A percentile compares a stretch with the other conserved stretches of the same genome.
phyloP scores from a whole-genome alignment of 805 yeast species.

The Candida caryicola region DNA sequence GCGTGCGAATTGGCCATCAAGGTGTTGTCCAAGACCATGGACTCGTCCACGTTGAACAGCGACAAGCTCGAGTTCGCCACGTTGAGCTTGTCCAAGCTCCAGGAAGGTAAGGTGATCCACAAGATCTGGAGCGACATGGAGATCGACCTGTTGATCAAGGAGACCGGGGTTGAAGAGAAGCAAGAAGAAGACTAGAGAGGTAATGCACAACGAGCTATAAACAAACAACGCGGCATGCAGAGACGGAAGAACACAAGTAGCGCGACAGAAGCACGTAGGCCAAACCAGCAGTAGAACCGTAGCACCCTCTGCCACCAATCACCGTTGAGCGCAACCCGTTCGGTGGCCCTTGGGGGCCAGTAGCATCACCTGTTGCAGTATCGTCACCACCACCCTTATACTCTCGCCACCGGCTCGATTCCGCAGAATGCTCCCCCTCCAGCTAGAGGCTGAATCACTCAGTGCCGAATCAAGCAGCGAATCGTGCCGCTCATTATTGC shows the following conservation, averaged over 20 bases:
- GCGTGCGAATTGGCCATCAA: slow-evolving; percentile 88
- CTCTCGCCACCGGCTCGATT: no score
- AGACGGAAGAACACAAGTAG: neutral
- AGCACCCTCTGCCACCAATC: no score
- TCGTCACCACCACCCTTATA: no score
- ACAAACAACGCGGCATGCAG: neutral
- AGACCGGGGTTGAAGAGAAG: slow-evolving; percentile 53
- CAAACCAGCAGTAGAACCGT: no score
- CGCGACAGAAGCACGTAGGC: no score
- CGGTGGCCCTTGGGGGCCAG: no score
- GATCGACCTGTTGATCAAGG: slow-evolving; percentile 69
- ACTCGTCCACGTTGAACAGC: slow-evolving; percentile 75
- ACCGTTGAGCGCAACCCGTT: no score
- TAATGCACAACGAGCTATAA: neutral
- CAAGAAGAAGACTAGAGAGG: slow-evolving; percentile 26
- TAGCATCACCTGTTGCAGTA: no score
- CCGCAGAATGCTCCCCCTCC: no score
- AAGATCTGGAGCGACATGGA: slow-evolving; percentile 80
- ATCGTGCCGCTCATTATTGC: no score
- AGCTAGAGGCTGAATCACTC: no score
- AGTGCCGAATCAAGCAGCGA: no score
- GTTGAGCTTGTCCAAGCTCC: slow-evolving; percentile 45
- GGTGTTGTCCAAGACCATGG: slow-evolving; percentile 92
- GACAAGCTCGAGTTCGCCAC: slow-evolving; percentile 95
- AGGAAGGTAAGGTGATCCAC: slow-evolving; percentile 54